Conservation (phyloP, 495 filamentous ascomycete species). For the Penicilliopsis zonata region DNA sequence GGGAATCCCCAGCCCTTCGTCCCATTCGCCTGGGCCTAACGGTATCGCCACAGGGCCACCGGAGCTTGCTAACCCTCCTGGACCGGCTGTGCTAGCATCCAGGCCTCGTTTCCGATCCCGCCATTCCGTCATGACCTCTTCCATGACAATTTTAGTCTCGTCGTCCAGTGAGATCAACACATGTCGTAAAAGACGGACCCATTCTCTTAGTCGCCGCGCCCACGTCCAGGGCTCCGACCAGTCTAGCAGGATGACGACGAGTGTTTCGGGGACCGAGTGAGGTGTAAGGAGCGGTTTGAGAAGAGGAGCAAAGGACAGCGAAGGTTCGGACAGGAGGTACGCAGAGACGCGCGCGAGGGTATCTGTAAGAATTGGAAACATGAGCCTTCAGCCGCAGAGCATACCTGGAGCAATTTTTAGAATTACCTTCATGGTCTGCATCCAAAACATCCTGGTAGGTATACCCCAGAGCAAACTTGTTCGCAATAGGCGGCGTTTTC, state of each 20-base stretch:
- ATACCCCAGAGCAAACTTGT: conserved; percentile 87
- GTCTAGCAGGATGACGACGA: conserved; percentile 80
- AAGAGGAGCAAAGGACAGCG: conserved; percentile 70
- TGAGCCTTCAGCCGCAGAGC: neutral
- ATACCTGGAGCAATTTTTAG: neutral
- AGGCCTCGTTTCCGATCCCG: conserved; percentile 36
- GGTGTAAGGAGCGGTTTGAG: conserved; percentile 77
- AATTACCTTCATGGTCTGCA: conserved; percentile 89
- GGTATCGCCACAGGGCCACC: conserved; percentile 52
- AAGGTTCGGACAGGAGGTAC: conserved; percentile 76
- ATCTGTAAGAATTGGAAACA: conserved; percentile 36
- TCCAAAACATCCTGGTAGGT: conserved; percentile 93
- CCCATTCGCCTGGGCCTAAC: conserved; percentile 85
- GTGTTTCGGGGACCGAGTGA: conserved; percentile 72
- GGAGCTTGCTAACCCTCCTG: conserved; percentile 39
- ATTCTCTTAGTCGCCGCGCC: conserved; percentile 76
- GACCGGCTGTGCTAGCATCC: conserved; percentile 20
- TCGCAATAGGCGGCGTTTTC: conserved; percentile 72
- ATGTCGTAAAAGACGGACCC: conserved; percentile 69
- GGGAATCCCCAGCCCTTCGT: conserved; percentile 78
- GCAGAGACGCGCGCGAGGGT: conserved; percentile 83
- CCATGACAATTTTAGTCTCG: conserved; percentile 68
- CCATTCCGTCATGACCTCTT: conserved; percentile 64
- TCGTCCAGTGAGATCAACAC: conserved; percentile 63
- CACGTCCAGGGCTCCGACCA: conserved; percentile 91